A percentile compares a stretch with the other conserved stretches of the same genome.
Conservation (phyloP, 805 yeast species). For the Pichia occidentalis region DNA sequence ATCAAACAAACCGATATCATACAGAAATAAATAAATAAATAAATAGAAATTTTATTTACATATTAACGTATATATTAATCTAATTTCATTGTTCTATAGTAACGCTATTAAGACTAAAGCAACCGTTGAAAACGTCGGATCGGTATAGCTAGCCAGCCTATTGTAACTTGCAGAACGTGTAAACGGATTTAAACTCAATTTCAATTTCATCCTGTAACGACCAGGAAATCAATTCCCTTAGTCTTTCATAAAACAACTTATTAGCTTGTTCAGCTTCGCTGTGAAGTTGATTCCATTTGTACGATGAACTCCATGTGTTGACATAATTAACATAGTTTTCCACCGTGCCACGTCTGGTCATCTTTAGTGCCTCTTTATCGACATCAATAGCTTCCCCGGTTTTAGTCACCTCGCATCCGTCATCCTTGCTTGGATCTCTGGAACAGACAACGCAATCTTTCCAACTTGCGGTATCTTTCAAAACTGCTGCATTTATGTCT, state of each 20-base stretch:
- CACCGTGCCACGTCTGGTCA: slow-evolving; percentile 37
- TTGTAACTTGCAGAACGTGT: slow-evolving; percentile 38
- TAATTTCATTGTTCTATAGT: slow-evolving; percentile 10
- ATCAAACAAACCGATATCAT: background rate
- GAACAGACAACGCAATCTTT: slow-evolving; percentile 28
- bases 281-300: slow-evolving; percentile 42
- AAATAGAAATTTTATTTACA: background rate
- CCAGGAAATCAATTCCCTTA: slow-evolving; percentile 43
- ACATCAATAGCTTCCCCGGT: slow-evolving; percentile 13
- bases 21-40: background rate
- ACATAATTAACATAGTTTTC: slow-evolving; percentile 45
- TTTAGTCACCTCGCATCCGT: background rate
- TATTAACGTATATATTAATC: slow-evolving; percentile 1
- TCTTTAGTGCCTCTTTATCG: slow-evolving; percentile 23
- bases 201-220: slow-evolving; percentile 33
- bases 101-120: too few relatives aligned
- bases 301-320: slow-evolving; percentile 67
- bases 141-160: too few relatives aligned
- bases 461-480: slow-evolving; percentile 26
- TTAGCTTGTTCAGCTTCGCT: slow-evolving; percentile 32
- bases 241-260: slow-evolving; percentile 28
- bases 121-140: background rate
- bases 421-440: slow-evolving; percentile 24
- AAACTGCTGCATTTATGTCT: slow-evolving; percentile 36
- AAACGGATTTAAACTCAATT: slow-evolving; percentile 45